These are phyloP conservation scores for Pseudogymnoascus pannorum DNA, from an alignment of 2,329 filamentous ascomycete species.

Conservation along the genomic window DNA sequence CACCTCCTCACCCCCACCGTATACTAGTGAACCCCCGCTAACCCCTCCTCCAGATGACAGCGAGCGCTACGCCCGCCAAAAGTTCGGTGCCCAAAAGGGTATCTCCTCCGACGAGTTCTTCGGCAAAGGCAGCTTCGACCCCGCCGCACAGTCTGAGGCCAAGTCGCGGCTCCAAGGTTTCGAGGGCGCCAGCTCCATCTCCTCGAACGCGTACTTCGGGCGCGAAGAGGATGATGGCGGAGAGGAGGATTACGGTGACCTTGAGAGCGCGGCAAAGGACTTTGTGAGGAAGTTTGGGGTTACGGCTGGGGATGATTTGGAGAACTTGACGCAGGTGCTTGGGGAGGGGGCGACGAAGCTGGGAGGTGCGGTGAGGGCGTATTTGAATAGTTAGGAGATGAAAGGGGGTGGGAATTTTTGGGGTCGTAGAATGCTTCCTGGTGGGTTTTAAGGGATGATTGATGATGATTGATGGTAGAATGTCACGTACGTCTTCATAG, in stretches of 20 bases:
- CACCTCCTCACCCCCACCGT: background rate
- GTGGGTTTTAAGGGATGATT: background rate
- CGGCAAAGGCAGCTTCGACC: slow-evolving; percentile 80
- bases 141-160: slow-evolving; percentile 72
- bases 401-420: background rate
- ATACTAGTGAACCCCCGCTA: slow-evolving; percentile 19
- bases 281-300: slow-evolving; percentile 93
- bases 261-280: slow-evolving; percentile 91
- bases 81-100: slow-evolving; percentile 88
- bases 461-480: background rate
- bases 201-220: slow-evolving; percentile 95
- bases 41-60: slow-evolving; percentile 52
- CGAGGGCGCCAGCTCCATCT: slow-evolving; percentile 86
- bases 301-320: slow-evolving; percentile 90
- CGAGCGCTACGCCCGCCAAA: slow-evolving; percentile 74
- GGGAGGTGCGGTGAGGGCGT: slow-evolving; percentile 65
- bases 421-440: background rate
- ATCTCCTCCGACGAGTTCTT: slow-evolving; percentile 99
- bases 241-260: slow-evolving; percentile 75
- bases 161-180: slow-evolving; percentile 84
- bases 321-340: slow-evolving; percentile 75
- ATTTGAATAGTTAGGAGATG: slow-evolving; percentile 38
- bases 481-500: background rate
- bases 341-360: slow-evolving; percentile 80
- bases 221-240: slow-evolving; percentile 74